These are phyloP conservation scores for Cyclocybe aegerita DNA, from an alignment of 768 basidiomycete genomes.

Conservation along the genomic window DNA sequence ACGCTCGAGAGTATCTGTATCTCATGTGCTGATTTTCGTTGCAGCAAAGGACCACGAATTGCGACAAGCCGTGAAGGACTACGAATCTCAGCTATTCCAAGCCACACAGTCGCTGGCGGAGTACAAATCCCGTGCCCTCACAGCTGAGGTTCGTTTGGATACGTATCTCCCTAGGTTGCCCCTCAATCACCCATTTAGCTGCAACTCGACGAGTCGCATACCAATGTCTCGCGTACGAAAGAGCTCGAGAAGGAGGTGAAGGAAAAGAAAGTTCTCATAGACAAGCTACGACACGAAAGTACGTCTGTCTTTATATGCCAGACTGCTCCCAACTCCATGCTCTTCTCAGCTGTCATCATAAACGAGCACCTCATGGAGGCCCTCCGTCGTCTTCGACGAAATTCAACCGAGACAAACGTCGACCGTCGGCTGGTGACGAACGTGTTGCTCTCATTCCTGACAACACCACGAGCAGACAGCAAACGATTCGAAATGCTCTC, in stretches of 20 bases:
- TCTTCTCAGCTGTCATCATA: conserved; percentile 78
- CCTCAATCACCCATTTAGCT: conserved; percentile 43
- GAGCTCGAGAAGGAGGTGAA: conserved; percentile 88
- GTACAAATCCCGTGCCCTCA: conserved; percentile 83
- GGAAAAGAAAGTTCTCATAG: conserved; percentile 94
- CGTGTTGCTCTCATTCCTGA: conserved; percentile 85
- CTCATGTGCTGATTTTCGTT: conserved; percentile 1
- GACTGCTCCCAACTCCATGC: conserved; percentile 3
- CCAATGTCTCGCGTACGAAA: conserved; percentile 62
- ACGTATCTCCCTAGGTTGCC: not conserved
- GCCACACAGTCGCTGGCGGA: conserved; percentile 82
- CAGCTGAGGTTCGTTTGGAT: conserved; percentile 69
- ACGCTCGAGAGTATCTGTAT: conserved; percentile 24
- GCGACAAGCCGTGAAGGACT: conserved; percentile 79
- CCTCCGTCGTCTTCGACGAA: conserved; percentile 87
- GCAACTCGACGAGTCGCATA: conserved; percentile 70
- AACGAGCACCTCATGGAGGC: conserved; percentile 99
- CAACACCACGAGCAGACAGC: conserved; percentile 85
- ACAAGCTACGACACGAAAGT: conserved; percentile 96
- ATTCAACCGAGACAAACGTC: conserved; percentile 87
- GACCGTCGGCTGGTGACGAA: conserved; percentile 94
- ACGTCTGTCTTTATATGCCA: conserved; percentile 14
- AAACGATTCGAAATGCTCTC: conserved; percentile 98
- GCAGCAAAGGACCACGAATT: conserved; percentile 90
- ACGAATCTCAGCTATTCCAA: conserved; percentile 70